Conservation (phyloP, 495 filamentous ascomycete species). For the Neurospora africana region DNA sequence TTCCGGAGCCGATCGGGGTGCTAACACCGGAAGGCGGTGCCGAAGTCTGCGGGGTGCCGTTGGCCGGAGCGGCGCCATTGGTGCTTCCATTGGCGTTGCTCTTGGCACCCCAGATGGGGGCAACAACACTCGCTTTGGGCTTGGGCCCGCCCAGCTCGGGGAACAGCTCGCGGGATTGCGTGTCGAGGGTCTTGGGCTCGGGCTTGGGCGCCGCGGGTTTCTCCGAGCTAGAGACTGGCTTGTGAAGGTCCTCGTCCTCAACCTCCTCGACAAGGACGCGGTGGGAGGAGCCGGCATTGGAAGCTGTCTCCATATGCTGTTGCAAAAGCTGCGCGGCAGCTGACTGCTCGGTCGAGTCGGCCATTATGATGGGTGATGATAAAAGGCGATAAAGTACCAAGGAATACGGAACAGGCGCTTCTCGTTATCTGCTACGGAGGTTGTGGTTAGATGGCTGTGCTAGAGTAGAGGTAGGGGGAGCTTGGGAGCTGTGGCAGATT, state of each 20-base stretch:
- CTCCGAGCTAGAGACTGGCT: constrained; percentile 23
- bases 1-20: constrained; percentile 40
- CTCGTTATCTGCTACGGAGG: not conserved
- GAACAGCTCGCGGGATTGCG: constrained; percentile 80
- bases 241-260: constrained; percentile 63
- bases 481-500: not conserved
- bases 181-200: constrained; percentile 62
- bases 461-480: not conserved
- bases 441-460: not conserved
- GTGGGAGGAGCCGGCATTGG: constrained; percentile 47
- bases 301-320: constrained; percentile 41
- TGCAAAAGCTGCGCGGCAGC: constrained; percentile 69
- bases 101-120: constrained; percentile 50
- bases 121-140: constrained; percentile 46
- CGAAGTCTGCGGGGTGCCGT: constrained; percentile 43
- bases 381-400: not conserved
- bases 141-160: constrained; percentile 68
- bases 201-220: constrained; percentile 43
- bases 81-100: constrained; percentile 42
- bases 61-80: constrained; percentile 46
- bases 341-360: constrained; percentile 32
- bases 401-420: not conserved
- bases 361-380: constrained; percentile 10
- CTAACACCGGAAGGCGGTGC: constrained; percentile 46
- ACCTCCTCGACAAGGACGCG: constrained; percentile 67